These are phyloP conservation scores for Crepidotus variabilis DNA, from an alignment of 768 basidiomycete species.

Conservation along the genomic window DNA sequence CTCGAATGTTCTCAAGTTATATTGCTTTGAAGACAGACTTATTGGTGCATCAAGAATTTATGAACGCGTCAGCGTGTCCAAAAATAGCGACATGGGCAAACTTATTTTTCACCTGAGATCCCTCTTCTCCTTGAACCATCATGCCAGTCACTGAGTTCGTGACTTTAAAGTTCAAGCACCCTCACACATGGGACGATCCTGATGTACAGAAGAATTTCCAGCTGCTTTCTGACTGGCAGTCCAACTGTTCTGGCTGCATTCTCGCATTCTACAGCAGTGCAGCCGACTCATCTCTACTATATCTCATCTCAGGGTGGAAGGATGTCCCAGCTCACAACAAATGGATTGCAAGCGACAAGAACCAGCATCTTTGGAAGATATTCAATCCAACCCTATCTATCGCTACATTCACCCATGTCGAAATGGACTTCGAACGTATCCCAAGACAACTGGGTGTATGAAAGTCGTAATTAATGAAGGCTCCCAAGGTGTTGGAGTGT, in stretches of 20 bases:
- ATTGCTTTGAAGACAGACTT: too few species aligned
- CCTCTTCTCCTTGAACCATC: not conserved
- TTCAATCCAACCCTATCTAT: slow-evolving; percentile 28
- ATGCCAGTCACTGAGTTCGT: slow-evolving; percentile 46
- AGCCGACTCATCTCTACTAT: slow-evolving; percentile 20
- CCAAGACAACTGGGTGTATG: slow-evolving; percentile 3
- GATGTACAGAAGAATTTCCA: slow-evolving; percentile 25
- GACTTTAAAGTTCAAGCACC: slow-evolving; percentile 29
- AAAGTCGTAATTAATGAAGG: not conserved
- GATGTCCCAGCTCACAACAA: slow-evolving; percentile 34
- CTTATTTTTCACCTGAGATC: not conserved
- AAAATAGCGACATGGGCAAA: not conserved
- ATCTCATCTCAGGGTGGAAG: slow-evolving; percentile 43
- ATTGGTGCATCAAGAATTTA: too few species aligned
- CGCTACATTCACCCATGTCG: slow-evolving; percentile 33
- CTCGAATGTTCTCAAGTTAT: too few species aligned
- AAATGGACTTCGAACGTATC: slow-evolving; percentile 32
- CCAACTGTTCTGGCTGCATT: slow-evolving; percentile 36
- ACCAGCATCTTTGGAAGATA: slow-evolving; percentile 31
- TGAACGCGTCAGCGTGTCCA: not conserved
- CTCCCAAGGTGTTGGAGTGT: not conserved
- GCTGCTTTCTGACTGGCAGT: slow-evolving; percentile 30
- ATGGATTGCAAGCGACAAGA: slow-evolving; percentile 38
- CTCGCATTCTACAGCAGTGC: slow-evolving; percentile 34
- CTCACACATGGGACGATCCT: slow-evolving; percentile 24